Percentiles rank a stretch among this genome's conserved stretches.
These are phyloP conservation scores for Xylaria arbuscula DNA, from an alignment of 2,329 filamentous ascomycete species.

Conservation along the genomic window DNA sequence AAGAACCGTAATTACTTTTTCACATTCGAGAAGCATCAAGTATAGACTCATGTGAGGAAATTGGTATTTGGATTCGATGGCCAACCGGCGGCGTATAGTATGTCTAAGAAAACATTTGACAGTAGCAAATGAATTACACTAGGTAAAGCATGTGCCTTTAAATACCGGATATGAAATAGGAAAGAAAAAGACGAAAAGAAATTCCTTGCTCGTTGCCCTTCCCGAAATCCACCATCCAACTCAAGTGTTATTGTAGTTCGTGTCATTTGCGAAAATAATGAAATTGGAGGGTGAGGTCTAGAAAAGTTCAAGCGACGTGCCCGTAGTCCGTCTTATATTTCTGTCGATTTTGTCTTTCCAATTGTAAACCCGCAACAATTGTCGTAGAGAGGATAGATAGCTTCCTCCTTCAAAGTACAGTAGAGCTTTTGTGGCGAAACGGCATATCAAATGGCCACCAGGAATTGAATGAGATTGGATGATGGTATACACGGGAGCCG, in stretches of 20 bases:
- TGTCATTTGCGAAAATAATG: background rate
- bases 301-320: conserved; percentile 4
- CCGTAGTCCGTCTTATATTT: conserved; percentile 17
- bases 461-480: background rate
- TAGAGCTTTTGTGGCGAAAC: background rate
- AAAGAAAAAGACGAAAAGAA: background rate
- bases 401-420: background rate
- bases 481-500: background rate
- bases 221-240: background rate
- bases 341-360: conserved; percentile 24
- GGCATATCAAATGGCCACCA: background rate
- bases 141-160: background rate
- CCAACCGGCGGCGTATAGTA: conserved; percentile 14
- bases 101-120: background rate
- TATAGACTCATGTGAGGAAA: background rate
- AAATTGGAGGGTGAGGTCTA: background rate
- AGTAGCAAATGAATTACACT: background rate
- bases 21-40: background rate
- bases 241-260: background rate
- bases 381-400: background rate
- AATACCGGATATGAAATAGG: background rate
- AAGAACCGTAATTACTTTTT: background rate
- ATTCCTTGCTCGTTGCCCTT: background rate
- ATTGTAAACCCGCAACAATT: background rate
- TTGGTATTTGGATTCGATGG: background rate